Base-by-base conservation (phyloP, 1,139 yeast species). In the Hemisphaericaspora xylofermentans region DNA sequence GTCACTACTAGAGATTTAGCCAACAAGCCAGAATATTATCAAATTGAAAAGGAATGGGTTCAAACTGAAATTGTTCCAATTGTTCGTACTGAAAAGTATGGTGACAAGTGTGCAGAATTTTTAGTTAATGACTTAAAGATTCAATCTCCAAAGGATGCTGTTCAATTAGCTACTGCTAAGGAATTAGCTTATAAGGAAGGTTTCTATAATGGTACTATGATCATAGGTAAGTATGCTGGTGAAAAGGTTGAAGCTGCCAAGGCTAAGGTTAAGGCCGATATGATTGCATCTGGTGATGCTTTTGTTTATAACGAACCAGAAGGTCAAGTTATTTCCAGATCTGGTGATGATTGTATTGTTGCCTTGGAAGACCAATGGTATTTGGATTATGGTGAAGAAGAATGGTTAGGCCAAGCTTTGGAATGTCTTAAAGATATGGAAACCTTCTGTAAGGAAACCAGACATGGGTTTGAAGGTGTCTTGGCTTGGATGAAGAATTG, bases 351-450 rank as follows among this genome's bases (percentile, higher is more conserved):
- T 45, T 93, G 98, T 77, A 82, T 93, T 56, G 98, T 93, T 40
- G 89, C 98, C 13, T 79, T 94, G 44, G 98, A 94, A 70, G 98
- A 94, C 68, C 99, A 94, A 74, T 94, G 98, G 98, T 94, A 82
- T 66, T 78, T 88, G 58, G 98, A 94, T 64, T 94, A 94, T 60
- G 98, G 98, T 76, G 99, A 94, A 78, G 89, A 82, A 52, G 56
- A 69, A 25, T 94, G 99, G 99, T 86, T 86, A 61, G 65, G 73
- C n/a, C 79, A 80, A 63, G 95, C 98, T 42, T 73, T 84, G 49
- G 94, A 86, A 54, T 86, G 96, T 63, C 77, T 94, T 52, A 75
- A 73, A 35, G 61, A 66, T 50, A 83, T 94, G 94, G 80, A 87
- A 64, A 79, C 94, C 16, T 93, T 78, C 71, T 75, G 84, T 40